Evolutionary conservation across 2,329 filamentous ascomycete species (phyloP), one percentile per base, ranked within the genome.

Genomic region (Penicillium sp.): DNA sequence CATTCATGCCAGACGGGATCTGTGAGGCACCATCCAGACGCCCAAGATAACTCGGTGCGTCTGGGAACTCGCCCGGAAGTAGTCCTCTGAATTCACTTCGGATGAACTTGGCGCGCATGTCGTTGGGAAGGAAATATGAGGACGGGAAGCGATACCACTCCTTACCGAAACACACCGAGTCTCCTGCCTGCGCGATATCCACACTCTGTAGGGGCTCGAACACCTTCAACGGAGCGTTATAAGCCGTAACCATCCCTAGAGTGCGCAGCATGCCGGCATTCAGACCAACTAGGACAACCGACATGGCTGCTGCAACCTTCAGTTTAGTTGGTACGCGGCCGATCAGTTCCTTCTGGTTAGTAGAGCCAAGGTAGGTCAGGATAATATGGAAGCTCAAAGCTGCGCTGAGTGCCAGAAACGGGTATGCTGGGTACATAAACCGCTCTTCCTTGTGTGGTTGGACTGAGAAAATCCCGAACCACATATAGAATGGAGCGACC

Each of bases 91-190:
- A 98, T 57, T 93, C 88, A 59, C 88, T 95, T 57, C 85, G 87
- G 59, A 98, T 75, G 63, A 96, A 98, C 60, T 93, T 95, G 60
- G 87, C 85, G 56, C 81, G 84, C 74, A 93, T 87, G 43, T 81
- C 79, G n/a, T 83, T 75, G 0, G 93, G 91, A 3, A 98, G 75
- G 65, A 93, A 89, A 72, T 89, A 97, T 0, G 90, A 94, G 0
- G 87, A 91, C 1, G 93, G 91, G 65, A 96, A 97, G 32, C 93
- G 87, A 68, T 98, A 96, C 93, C 93, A 98, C 66, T 98, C 93
- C 66, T 97, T 98, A 26, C 88, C 89, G 34, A 95, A 80, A 67
- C 93, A 98, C 3, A 98, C 81, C 17, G 77, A 82, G 55, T 88
- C 84, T 15, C 83, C 86, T 2, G 72, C 66, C 0, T 72, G 69